Conservation (phyloP, 169 alveolate species). For the Condylostoma magnum region DNA sequence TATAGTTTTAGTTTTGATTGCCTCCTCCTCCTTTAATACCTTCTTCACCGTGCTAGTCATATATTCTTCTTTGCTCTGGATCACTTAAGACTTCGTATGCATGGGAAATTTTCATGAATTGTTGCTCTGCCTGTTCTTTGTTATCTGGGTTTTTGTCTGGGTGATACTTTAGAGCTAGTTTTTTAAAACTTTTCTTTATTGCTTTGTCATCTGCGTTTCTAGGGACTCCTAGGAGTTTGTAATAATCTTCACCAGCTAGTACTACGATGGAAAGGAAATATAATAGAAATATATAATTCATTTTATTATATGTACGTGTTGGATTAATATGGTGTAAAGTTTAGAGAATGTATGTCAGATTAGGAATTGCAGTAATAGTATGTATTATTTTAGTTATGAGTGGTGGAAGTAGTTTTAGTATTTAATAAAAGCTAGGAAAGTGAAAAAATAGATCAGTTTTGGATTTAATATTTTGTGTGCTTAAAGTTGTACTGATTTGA, state of each 20-base stretch:
- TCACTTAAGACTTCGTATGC: constrained; percentile 90
- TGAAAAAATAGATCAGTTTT: too few relatives aligned
- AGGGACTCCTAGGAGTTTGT: constrained; percentile 81
- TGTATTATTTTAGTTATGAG: too few relatives aligned
- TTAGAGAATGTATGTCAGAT: too few relatives aligned
- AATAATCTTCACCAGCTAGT: constrained; percentile 72
- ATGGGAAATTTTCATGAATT: constrained; percentile 85
- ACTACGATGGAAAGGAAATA: constrained; percentile 31
- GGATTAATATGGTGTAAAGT: too few relatives aligned
- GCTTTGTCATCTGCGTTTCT: constrained; percentile 84
- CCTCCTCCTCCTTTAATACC: constrained; percentile 69
- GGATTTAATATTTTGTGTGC: too few relatives aligned
- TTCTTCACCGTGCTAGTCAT: constrained; percentile 90
- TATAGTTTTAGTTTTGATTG: not conserved
- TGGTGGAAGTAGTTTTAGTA: too few relatives aligned
- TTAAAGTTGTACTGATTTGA: too few relatives aligned
- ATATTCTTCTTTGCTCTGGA: constrained; percentile 83
- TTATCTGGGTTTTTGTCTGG: constrained; percentile 88
- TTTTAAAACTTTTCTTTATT: constrained; percentile 93
- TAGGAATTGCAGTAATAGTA: too few relatives aligned
- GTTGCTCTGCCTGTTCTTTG: constrained; percentile 79
- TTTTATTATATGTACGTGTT: too few relatives aligned
- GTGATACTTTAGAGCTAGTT: constrained; percentile 87
- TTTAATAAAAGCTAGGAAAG: too few relatives aligned
- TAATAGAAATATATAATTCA: too few relatives aligned